Conservation (phyloP, 805 yeast genomes). For the Scheffersomyces ergatensis region DNA sequence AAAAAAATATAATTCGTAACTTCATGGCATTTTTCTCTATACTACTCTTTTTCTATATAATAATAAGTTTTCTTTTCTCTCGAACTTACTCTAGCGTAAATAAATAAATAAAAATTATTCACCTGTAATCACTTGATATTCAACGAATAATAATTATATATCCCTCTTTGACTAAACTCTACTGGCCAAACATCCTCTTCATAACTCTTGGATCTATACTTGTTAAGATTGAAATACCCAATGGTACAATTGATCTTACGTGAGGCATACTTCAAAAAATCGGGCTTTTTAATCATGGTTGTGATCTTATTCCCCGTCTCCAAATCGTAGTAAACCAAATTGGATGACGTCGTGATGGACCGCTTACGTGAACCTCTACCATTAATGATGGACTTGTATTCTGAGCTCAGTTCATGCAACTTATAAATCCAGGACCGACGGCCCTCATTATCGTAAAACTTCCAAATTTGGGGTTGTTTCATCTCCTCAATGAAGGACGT, state of each 20-base stretch:
- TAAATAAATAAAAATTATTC: no score
- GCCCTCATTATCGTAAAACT: slow-evolving; percentile 59
- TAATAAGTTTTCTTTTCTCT: no score
- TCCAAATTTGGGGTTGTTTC: slow-evolving; percentile 42
- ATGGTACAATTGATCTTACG: slow-evolving; percentile 54
- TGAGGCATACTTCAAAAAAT: slow-evolving; percentile 51
- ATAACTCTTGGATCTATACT: slow-evolving; percentile 5
- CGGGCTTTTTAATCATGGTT: slow-evolving; percentile 43
- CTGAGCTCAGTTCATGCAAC: slow-evolving; percentile 28
- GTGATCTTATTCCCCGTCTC: slow-evolving; percentile 61
- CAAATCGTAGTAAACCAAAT: slow-evolving; percentile 57
- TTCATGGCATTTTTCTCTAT: no score
- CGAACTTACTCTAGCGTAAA: no score
- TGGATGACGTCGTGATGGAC: slow-evolving; percentile 17
- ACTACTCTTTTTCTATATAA: no score
- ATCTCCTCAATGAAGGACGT: slow-evolving; percentile 26
- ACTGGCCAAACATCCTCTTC: slow-evolving; percentile 42
- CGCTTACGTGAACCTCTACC: slow-evolving; percentile 10
- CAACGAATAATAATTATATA: slow-evolving; percentile 56
- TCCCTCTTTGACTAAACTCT: slow-evolving; percentile 51
- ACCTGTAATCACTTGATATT: slow-evolving; percentile 33
- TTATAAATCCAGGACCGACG: slow-evolving; percentile 80
- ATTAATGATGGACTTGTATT: slow-evolving; percentile 26
- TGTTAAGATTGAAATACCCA: slow-evolving; percentile 44
- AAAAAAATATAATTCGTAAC: no score